Evolutionary conservation across 2,329 filamentous ascomycete species (phyloP).

Genomic region (Trichoderma sp.): DNA sequence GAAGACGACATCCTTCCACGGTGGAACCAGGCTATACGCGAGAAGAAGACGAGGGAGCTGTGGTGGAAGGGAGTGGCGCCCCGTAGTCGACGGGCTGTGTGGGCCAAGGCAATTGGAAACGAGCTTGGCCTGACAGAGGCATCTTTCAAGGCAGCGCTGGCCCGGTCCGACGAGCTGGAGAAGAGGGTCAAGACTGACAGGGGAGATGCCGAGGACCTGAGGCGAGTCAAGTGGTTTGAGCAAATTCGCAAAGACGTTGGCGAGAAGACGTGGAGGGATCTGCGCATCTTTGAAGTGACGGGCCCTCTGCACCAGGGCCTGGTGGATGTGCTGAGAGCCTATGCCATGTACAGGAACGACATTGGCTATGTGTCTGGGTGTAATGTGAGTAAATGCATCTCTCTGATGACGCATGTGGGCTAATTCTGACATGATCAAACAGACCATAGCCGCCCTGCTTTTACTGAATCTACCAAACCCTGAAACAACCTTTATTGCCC

Average conservation of each 20-base stretch:
- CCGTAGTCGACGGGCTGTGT: slow-evolving; percentile 67
- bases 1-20: slow-evolving; percentile 75
- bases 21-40: slow-evolving; percentile 70
- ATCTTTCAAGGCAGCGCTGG: slow-evolving; percentile 71
- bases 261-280: slow-evolving; percentile 66
- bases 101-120: slow-evolving; percentile 72
- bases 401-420: not conserved
- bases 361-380: slow-evolving; percentile 76
- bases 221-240: slow-evolving; percentile 61
- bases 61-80: slow-evolving; percentile 83
- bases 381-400: slow-evolving; percentile 57
- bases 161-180: slow-evolving; percentile 65
- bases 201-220: slow-evolving; percentile 55
- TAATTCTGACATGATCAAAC: slow-evolving; percentile 28
- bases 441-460: slow-evolving; percentile 73
- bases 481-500: slow-evolving; percentile 65
- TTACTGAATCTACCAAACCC: slow-evolving; percentile 69
- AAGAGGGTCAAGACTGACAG: slow-evolving; percentile 54
- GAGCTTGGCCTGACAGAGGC: slow-evolving; percentile 66
- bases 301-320: slow-evolving; percentile 69
- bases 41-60: slow-evolving; percentile 70
- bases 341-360: slow-evolving; percentile 79
- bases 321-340: slow-evolving; percentile 73
- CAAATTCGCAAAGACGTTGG: slow-evolving; percentile 65
- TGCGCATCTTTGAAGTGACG: slow-evolving; percentile 69